Evolutionary conservation across 805 yeast species (phyloP), one percentile per base, ranked within the genome.

Genomic region (Ogataea ganodermae): DNA sequence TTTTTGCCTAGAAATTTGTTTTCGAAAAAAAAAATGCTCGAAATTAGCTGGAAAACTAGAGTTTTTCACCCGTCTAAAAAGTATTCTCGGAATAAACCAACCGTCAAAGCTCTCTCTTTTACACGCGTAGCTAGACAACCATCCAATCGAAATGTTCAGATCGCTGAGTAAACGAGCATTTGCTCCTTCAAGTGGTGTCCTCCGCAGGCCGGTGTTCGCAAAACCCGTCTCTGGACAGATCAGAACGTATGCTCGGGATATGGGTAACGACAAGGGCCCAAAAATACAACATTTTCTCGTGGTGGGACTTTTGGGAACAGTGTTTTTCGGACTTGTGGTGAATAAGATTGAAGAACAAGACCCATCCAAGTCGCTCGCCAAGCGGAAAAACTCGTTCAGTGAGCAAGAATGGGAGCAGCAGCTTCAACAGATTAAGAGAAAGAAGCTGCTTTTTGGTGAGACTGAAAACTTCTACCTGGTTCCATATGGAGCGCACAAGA

Each of bases 341-440:
- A 56, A 61, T 21, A 55, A 61, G 37, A 59, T 68, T 26, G 60
- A 62, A 22, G 61, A 45, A 5, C 69, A 68, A 44, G 70, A 68
- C 47, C 57, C 68, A 3, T 31, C 58, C 3, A 57, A 53, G 41
- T 57, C 66, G 31, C 48, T 63, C 24, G 57, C 58, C n/a, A 64
- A 63, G 45, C 52, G 58, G 16, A 69, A 66, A 48, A 76, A 63
- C 31, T 62, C 76, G 6, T 78, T 71, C 51, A 67, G 74, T 13
- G 81, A 78, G 46, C 68, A 72, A 33, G 84, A 79, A 51, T 76
- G 79, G 73, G 64, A 57, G 30, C 52, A 62, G 57, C 56, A 77
- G 66, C 42, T 76, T 65, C 48, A 51, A 9, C 50, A 52, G 36
- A 63, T 62, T 37, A 67, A 63, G 50, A 56, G 68, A 43, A 68